Evolutionary conservation across 768 basidiomycete species (phyloP).

Genomic region (Lactarius indigo): DNA sequence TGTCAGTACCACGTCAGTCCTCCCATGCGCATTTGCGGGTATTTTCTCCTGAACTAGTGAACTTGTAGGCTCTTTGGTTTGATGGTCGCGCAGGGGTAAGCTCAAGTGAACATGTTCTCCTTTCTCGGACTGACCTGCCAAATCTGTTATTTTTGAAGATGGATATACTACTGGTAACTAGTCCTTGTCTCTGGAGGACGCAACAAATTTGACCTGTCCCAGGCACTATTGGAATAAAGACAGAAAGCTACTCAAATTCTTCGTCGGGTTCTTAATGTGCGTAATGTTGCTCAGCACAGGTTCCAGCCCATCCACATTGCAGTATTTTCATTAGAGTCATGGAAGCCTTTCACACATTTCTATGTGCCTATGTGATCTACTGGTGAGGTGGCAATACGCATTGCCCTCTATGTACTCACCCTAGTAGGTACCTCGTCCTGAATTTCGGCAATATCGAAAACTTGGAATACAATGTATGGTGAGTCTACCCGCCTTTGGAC

Average conservation of each 20-base stretch:
- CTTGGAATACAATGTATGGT: conserved; percentile 43
- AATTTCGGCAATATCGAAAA: conserved; percentile 40
- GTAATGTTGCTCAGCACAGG: not conserved
- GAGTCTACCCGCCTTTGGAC: conserved; percentile 13
- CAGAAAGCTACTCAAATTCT: not conserved
- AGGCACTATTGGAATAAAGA: conserved; percentile 1
- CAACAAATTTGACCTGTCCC: not conserved
- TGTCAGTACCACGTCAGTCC: conserved; percentile 3
- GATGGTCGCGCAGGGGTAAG: conserved; percentile 7
- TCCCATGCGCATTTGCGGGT: not conserved
- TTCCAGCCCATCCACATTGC: too few relatives aligned
- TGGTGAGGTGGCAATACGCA: conserved; percentile 34
- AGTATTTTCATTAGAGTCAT: conserved; percentile 32
- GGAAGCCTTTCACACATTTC: conserved; percentile 43
- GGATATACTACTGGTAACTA: not conserved
- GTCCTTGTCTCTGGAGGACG: not conserved
- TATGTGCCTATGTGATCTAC: conserved; percentile 45
- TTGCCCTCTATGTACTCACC: not conserved
- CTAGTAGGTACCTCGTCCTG: conserved; percentile 43
- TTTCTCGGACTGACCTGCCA: not conserved
- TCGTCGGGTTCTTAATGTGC: conserved; percentile 3
- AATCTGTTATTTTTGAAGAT: not conserved
- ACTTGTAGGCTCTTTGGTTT: too few relatives aligned
- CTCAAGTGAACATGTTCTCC: not conserved
- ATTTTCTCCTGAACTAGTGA: not conserved